Evolutionary conservation across 805 yeast genomes (phyloP).

Genomic region (Clavispora asparagi): DNA sequence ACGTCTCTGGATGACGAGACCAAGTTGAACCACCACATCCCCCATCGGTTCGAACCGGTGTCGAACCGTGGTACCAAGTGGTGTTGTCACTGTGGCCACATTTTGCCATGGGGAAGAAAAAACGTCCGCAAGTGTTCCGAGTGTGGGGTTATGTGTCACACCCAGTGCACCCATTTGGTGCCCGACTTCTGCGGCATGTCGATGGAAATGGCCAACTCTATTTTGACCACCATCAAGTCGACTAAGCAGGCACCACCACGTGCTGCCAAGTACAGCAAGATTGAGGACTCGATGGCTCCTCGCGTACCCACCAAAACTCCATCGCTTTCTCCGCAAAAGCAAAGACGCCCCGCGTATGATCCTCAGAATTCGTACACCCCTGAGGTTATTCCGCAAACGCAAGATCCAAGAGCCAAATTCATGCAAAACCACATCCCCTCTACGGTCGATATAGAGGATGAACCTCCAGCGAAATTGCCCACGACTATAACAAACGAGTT

Average conservation of each 20-base stretch:
- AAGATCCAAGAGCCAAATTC: neutral
- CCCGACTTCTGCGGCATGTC: constrained; percentile 99
- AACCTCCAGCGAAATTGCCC: constrained; percentile 21
- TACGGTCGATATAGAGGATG: constrained; percentile 4
- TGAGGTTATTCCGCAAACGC: constrained; percentile 3
- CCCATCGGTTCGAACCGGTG: constrained; percentile 91
- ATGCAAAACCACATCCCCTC: neutral
- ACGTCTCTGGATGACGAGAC: constrained; percentile 70
- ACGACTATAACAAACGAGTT: constrained; percentile 22
- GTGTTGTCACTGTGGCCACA: constrained; percentile 99
- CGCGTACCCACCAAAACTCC: neutral
- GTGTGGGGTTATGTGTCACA: constrained; percentile 94
- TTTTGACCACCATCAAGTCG: constrained; percentile 74
- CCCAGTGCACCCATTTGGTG: constrained; percentile 86
- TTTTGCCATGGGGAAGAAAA: constrained; percentile 91
- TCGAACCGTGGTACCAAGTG: constrained; percentile 94
- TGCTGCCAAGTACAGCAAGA: neutral
- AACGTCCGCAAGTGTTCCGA: constrained; percentile 88
- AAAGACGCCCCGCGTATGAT: constrained; percentile 1
- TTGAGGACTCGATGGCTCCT: neutral
- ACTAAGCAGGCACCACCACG: constrained; percentile 32
- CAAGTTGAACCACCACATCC: constrained; percentile 90
- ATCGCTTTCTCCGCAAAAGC: neutral
- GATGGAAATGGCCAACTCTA: constrained; percentile 92
- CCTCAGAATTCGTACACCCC: constrained; percentile 4